Conservation (phyloP, 495 filamentous ascomycete species). For the Terfezia claveryi region DNA sequence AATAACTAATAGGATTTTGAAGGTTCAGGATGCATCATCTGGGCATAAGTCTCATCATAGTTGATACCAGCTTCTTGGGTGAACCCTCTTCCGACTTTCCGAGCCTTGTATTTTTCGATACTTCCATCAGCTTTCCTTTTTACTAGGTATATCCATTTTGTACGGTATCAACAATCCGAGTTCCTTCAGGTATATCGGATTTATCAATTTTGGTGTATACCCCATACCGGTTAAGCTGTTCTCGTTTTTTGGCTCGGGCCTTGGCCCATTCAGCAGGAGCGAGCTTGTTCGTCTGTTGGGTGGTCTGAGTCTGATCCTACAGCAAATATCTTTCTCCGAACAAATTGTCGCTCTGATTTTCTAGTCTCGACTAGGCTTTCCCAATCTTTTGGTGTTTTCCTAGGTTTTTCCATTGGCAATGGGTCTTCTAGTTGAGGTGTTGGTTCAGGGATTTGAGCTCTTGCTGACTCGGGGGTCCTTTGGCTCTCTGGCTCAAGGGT, state of each 20-base stretch:
- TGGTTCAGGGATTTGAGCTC: neutral
- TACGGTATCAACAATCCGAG: neutral
- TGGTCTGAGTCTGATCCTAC: no score
- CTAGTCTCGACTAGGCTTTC: no score
- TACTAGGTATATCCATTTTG: neutral
- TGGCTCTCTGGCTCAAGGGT: no score
- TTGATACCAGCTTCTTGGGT: neutral
- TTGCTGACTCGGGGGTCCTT: neutral
- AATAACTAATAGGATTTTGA: neutral
- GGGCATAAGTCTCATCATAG: neutral
- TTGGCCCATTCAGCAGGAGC: neutral
- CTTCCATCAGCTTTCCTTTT: neutral
- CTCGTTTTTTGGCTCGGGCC: no score
- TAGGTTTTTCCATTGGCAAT: no score
- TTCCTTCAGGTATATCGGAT: neutral
- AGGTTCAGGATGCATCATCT: neutral
- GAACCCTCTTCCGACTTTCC: neutral
- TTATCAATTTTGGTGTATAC: neutral
- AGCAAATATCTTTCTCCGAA: no score
- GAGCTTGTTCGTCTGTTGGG: no score
- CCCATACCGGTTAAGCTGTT: no score
- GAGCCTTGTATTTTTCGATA: neutral
- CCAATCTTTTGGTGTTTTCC: no score
- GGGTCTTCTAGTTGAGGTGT: no score
- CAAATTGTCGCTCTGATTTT: no score